Conservation (phyloP, 371 early-diverging fungal genomes). For the Mortierella sp. region DNA sequence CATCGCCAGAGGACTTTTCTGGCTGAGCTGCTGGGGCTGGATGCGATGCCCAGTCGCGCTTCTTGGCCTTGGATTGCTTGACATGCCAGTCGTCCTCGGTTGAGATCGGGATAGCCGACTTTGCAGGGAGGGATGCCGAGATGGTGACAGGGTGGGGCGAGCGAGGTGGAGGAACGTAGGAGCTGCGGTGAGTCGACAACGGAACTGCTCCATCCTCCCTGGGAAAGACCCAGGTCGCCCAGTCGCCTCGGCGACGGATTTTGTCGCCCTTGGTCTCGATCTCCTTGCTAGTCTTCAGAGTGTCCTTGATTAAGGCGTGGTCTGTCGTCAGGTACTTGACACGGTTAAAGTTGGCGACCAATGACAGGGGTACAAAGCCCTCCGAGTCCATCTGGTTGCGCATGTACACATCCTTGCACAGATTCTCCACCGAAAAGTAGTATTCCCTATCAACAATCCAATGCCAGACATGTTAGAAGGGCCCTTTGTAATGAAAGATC, state of each 20-base stretch:
- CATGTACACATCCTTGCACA: conserved; percentile 94
- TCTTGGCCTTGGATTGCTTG: conserved; percentile 48
- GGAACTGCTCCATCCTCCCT: conserved; percentile 59
- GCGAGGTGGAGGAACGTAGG: conserved; percentile 36
- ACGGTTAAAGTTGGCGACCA: conserved; percentile 90
- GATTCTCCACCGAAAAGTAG: conserved; percentile 96
- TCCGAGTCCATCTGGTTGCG: conserved; percentile 90
- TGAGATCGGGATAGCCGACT: conserved; percentile 34
- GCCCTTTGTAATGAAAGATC: background rate
- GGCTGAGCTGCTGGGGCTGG: conserved; percentile 28
- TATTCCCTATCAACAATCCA: conserved; percentile 80
- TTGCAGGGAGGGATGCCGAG: conserved; percentile 60
- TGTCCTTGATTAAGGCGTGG: conserved; percentile 69
- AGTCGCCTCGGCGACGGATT: conserved; percentile 79
- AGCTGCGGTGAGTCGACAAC: conserved; percentile 22
- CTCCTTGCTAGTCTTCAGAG: conserved; percentile 67
- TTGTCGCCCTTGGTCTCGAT: conserved; percentile 73
- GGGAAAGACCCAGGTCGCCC: conserved; percentile 85
- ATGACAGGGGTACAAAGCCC: conserved; percentile 80
- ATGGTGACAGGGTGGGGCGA: conserved; percentile 32
- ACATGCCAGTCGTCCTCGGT: conserved; percentile 53
- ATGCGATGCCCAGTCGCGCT: conserved; percentile 36
- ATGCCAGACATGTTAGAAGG: too few relatives aligned
- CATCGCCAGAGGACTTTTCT: conserved; percentile 35
- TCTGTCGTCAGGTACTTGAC: conserved; percentile 81